These are phyloP conservation scores for Debaryomyces subglobosus DNA, from an alignment of 1,139 yeast species.

Conservation along the genomic window DNA sequence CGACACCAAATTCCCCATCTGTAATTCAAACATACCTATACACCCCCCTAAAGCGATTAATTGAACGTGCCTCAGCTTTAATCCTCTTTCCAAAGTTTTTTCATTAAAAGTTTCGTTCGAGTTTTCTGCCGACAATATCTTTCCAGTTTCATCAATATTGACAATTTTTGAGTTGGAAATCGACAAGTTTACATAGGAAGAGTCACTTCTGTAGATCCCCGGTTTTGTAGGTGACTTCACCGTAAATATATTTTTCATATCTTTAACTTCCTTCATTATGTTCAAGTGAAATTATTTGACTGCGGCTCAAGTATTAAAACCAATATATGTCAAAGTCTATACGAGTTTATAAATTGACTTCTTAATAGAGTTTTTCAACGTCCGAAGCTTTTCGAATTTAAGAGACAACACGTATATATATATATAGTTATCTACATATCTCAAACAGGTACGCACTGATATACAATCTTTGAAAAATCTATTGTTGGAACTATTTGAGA, in stretches of 20 bases:
- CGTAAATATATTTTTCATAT: conserved; percentile 14
- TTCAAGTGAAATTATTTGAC: not conserved
- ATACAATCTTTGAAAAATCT: not conserved
- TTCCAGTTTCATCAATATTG: conserved; percentile 35
- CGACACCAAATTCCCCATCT: not conserved
- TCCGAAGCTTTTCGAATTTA: not conserved
- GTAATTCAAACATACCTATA: conserved; percentile 21
- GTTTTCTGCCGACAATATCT: conserved; percentile 26
- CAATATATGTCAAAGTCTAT: too few relatives aligned
- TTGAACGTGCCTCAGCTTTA: conserved; percentile 42
- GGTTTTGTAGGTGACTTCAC: conserved; percentile 20
- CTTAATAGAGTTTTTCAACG: not conserved
- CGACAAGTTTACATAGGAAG: conserved; percentile 33
- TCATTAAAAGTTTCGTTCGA: conserved; percentile 23
- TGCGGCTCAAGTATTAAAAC: not conserved
- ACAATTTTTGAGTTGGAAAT: conserved; percentile 38
- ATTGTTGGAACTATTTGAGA: not conserved
- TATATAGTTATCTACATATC: not conserved
- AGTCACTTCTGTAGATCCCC: conserved; percentile 20
- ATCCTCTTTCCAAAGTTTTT: conserved; percentile 34
- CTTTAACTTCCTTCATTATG: not conserved
- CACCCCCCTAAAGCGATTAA: conserved; percentile 45
- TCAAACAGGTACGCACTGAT: not conserved
- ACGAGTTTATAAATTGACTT: too few relatives aligned
- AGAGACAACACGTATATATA: too few relatives aligned